phyloP scores from a whole-genome alignment of 2,329 filamentous ascomycete genomes.

The Nemania bipapillata region DNA sequence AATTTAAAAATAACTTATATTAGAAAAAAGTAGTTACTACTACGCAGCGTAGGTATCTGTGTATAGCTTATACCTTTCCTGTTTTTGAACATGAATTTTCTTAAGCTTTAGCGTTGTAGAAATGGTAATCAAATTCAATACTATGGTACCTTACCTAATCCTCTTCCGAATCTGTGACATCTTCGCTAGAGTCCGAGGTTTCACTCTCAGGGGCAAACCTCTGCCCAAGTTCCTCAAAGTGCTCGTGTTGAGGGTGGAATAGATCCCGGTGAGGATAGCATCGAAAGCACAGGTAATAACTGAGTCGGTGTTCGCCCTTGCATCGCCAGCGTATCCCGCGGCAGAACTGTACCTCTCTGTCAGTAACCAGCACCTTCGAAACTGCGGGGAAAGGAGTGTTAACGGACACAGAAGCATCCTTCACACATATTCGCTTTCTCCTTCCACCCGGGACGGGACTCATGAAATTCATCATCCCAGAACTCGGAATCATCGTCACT shows the following conservation, averaged over 20 bases:
- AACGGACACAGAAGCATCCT: constrained; percentile 12
- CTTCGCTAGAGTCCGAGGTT: no score
- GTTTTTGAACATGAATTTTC: no score
- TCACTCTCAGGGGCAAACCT: constrained; percentile 1
- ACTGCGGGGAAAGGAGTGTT: neutral
- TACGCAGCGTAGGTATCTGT: no score
- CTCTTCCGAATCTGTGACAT: no score
- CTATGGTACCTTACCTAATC: no score
- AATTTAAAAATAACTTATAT: no score
- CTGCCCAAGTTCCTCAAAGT: neutral
- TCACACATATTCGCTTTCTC: neutral
- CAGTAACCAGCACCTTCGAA: neutral
- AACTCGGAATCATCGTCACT: neutral
- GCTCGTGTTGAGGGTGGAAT: constrained; percentile 4
- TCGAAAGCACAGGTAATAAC: constrained; percentile 13
- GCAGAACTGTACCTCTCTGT: neutral
- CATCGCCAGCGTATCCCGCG: neutral
- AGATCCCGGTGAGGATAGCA: constrained; percentile 12
- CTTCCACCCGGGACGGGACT: neutral
- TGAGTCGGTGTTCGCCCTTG: neutral
- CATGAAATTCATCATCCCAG: constrained; percentile 11
- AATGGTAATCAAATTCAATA: no score
- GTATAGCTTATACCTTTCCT: no score
- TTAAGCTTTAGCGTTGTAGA: no score
- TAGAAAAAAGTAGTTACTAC: no score